phyloP scores from a whole-genome alignment of 2,329 filamentous ascomycete species.

The Trichophyton verrucosum region DNA sequence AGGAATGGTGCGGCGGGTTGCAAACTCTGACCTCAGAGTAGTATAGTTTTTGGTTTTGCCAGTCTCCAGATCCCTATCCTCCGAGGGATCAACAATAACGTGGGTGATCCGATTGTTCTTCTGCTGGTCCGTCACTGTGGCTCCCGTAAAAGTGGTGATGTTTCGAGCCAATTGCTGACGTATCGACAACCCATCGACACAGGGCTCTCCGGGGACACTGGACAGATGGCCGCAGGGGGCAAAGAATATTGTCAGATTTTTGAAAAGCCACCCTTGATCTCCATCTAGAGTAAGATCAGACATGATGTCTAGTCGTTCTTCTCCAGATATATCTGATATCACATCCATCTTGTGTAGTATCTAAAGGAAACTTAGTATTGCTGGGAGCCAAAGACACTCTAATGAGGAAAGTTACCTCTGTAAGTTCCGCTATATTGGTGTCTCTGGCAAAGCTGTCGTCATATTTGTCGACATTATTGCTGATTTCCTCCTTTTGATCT shows the following conservation, averaged over 20 bases:
- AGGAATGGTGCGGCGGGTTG: slow-evolving; percentile 39
- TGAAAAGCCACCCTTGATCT: slow-evolving; percentile 37
- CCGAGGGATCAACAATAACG: slow-evolving; percentile 42
- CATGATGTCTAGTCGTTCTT: slow-evolving; percentile 5
- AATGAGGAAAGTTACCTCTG: slow-evolving; percentile 17
- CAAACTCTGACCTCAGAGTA: slow-evolving; percentile 21
- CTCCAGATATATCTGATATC: background rate
- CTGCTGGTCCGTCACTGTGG: slow-evolving; percentile 41
- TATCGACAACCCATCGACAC: slow-evolving; percentile 8
- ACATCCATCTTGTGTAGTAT: background rate
- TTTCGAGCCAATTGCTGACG: slow-evolving; percentile 40
- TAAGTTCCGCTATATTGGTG: slow-evolving; percentile 51
- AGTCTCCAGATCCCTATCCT: slow-evolving; percentile 29
- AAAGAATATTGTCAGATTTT: slow-evolving; percentile 35
- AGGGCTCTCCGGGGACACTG: background rate
- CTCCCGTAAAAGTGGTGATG: slow-evolving; percentile 58
- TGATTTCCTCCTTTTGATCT: slow-evolving; percentile 42
- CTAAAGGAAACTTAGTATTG: background rate
- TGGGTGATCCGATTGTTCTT: slow-evolving; percentile 55
- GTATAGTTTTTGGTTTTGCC: slow-evolving; percentile 34
- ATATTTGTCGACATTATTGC: slow-evolving; percentile 57
- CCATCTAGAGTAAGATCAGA: slow-evolving; percentile 40
- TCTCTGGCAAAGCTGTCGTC: slow-evolving; percentile 76
- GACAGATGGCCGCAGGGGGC: slow-evolving; percentile 14
- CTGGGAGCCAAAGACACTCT: no score